A percentile compares a stretch with the other conserved stretches of the same genome.
Evolutionary conservation across 2,329 filamentous ascomycete genomes (phyloP).

Genomic region (Ophiocordyceps sinensis): DNA sequence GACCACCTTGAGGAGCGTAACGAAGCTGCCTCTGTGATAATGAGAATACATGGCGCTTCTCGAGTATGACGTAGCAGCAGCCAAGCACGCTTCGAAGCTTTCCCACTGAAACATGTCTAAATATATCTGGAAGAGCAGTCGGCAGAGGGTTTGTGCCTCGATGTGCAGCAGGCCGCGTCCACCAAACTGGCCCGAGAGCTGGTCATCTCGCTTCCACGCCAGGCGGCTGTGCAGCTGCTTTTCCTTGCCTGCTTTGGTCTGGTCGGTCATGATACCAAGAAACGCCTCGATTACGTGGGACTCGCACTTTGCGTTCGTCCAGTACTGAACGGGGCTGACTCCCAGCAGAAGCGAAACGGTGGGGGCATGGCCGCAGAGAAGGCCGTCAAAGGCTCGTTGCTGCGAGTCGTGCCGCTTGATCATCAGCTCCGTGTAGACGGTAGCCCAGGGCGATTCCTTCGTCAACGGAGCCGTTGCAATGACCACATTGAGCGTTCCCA

Average conservation of each 20-base stretch:
- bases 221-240: slow-evolving; percentile 15
- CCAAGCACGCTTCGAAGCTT: slow-evolving; percentile 6
- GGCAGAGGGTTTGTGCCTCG: slow-evolving; percentile 21
- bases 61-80: background rate
- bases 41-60: slow-evolving; percentile 9
- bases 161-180: slow-evolving; percentile 15
- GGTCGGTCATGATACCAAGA: slow-evolving; percentile 8
- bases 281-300: slow-evolving; percentile 26
- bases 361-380: slow-evolving; percentile 31
- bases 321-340: slow-evolving; percentile 32
- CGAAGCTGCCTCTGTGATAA: slow-evolving; percentile 25
- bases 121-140: slow-evolving; percentile 26
- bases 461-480: slow-evolving; percentile 33
- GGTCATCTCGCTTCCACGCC: slow-evolving; percentile 20
- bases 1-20: slow-evolving; percentile 22
- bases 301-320: slow-evolving; percentile 29
- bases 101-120: slow-evolving; percentile 29
- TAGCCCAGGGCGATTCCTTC: slow-evolving; percentile 24
- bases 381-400: slow-evolving; percentile 17
- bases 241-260: slow-evolving; percentile 2
- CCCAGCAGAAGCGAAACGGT: slow-evolving; percentile 36
- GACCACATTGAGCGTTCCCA: slow-evolving; percentile 22
- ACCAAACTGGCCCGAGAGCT: slow-evolving; percentile 11
- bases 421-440: slow-evolving; percentile 33
- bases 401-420: slow-evolving; percentile 13